Conservation (phyloP, 1,139 yeast genomes). For the Casaregolazyma suthepensis region DNA sequence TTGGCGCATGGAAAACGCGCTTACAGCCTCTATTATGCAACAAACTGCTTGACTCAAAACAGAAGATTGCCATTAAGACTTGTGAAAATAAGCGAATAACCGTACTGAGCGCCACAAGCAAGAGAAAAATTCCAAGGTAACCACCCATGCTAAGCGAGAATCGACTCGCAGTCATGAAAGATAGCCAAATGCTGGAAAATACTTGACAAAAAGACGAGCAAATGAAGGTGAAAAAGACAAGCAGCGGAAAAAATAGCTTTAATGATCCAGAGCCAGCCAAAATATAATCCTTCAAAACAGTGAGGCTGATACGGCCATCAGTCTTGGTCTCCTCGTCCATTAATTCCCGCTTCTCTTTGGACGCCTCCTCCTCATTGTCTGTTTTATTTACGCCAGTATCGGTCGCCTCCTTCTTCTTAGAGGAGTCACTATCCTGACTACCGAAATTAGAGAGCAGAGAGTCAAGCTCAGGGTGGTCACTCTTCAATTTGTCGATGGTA, state of each 20-base stretch:
- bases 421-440: conserved; percentile 4
- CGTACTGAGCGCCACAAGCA: conserved; percentile 32
- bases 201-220: neutral
- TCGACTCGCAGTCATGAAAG: conserved; percentile 63
- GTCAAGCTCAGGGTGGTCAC: conserved; percentile 12
- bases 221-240: conserved; percentile 4
- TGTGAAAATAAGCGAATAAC: conserved; percentile 3
- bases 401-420: conserved; percentile 5
- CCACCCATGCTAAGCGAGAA: conserved; percentile 44
- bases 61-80: conserved; percentile 13
- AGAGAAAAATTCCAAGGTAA: conserved; percentile 62
- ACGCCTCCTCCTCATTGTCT: conserved; percentile 1
- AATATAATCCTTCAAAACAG: conserved; percentile 10
- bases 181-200: conserved; percentile 51
- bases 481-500: conserved; percentile 18
- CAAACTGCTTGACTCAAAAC: conserved; percentile 22
- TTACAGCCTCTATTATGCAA: conserved; percentile 39
- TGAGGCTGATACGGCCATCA: conserved; percentile 9
- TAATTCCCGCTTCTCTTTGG: conserved; percentile 7
- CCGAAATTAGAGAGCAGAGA: conserved; percentile 9
- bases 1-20: conserved; percentile 53
- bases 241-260: conserved; percentile 5
- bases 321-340: conserved; percentile 12
- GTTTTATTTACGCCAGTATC: neutral
- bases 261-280: conserved; percentile 11